phyloP scores from a whole-genome alignment of 106 monocot genomes.

The Posidonia australis region DNA sequence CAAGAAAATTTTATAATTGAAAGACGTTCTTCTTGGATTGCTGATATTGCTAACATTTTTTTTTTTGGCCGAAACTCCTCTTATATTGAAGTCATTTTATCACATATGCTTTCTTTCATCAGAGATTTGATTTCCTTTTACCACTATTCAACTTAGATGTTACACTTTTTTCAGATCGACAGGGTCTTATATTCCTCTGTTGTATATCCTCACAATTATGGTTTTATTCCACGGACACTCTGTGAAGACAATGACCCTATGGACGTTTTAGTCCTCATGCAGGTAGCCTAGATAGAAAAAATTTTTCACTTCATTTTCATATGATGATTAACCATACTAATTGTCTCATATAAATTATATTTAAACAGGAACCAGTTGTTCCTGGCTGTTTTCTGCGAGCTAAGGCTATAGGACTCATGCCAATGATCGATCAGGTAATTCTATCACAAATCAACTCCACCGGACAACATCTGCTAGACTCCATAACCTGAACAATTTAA shows the following conservation, averaged over 20 bases:
- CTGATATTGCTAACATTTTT: neutral
- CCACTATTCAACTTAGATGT: neutral
- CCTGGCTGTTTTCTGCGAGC: constrained; percentile 28
- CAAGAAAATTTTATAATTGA: neutral
- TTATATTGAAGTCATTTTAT: too few species aligned
- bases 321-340: neutral
- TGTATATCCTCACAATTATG: constrained; percentile 29
- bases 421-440: constrained; percentile 28
- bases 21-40: neutral
- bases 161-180: constrained; percentile 11
- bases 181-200: constrained; percentile 25
- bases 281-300: constrained; percentile 9
- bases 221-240: constrained; percentile 25
- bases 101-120: neutral
- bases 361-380: constrained; percentile 18
- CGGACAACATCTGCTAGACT: neutral
- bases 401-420: constrained; percentile 29
- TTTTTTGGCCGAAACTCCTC: neutral
- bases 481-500: neutral
- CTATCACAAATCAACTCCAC: neutral
- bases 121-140: neutral
- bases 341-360: neutral
- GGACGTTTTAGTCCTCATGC: constrained; percentile 26
- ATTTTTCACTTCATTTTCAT: neutral
- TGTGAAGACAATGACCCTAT: constrained; percentile 28